A percentile compares a stretch with the other conserved stretches of the same genome.
Conservation (phyloP, 345 rosid species). For the Bretschneidera sinensis region DNA sequence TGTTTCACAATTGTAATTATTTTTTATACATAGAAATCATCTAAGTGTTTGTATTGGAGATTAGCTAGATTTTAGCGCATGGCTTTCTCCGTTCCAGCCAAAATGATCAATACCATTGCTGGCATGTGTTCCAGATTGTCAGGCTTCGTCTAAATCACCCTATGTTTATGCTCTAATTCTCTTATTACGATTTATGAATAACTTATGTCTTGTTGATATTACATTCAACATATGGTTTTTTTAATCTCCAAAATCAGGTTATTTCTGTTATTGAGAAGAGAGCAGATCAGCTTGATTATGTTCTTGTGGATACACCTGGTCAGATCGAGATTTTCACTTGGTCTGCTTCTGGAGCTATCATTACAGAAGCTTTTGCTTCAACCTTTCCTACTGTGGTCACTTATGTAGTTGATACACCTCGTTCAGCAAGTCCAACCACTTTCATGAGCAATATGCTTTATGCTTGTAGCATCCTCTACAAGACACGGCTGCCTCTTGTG, state of each 20-base stretch:
- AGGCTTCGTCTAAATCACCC: neutral
- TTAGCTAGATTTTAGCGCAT: too few species aligned
- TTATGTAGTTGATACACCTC: conserved; percentile 80
- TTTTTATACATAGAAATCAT: too few species aligned
- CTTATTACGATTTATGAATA: neutral
- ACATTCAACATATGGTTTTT: conserved; percentile 5
- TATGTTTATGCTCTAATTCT: neutral
- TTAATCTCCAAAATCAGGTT: conserved; percentile 37
- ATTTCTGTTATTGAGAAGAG: conserved; percentile 68
- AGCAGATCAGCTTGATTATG: conserved; percentile 84
- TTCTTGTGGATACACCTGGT: conserved; percentile 86
- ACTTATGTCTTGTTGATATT: neutral
- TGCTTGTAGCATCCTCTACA: conserved; percentile 82
- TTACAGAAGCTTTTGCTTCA: conserved; percentile 85
- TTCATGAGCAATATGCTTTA: conserved; percentile 92
- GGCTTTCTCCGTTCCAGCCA: too few species aligned
- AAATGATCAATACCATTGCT: too few species aligned
- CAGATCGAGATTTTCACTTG: conserved; percentile 89
- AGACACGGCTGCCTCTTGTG: conserved; percentile 71
- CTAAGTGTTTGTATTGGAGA: neutral
- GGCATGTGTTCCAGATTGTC: too few species aligned
- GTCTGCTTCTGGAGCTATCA: conserved; percentile 94
- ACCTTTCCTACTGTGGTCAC: conserved; percentile 76
- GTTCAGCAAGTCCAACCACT: conserved; percentile 65
- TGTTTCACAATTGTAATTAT: too few species aligned